Evolutionary conservation across 2,329 filamentous ascomycete species (phyloP), one percentile per base, ranked within the genome.

Genomic region (Paramyrothecium sp.): DNA sequence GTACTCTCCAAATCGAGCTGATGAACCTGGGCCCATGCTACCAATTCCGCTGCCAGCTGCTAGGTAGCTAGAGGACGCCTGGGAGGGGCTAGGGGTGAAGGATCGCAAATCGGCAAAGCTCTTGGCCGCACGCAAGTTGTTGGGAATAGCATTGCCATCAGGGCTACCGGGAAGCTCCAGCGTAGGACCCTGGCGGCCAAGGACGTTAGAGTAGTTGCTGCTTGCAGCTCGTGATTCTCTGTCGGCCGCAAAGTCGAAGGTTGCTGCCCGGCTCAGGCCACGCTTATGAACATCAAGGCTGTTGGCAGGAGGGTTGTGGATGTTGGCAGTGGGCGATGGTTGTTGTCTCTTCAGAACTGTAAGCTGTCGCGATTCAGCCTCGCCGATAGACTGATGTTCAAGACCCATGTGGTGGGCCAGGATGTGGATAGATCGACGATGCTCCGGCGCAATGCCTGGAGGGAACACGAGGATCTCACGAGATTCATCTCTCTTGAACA

Each of bases 81-180:
- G 97, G 3, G 91, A 94, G 7, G 95, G 94, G 65, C 94, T 98
- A 12, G 94, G 94, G 17, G 93, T 97, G 76, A 96, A 97, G 1
- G 93, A 96, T 62, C 94, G 90, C 61, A 99, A 79, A 71, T 99
- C 95, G 38, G 94, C 95, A 71, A 97, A 97, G 53, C 94, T 98
- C 80, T 98, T 98, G 60, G 94, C 95, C 26, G 91, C 91, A 48
- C 95, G 89, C 38, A 99, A 85, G 68, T 94, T 94, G 70, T 91
- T 89, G 51, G 90, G 85, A 33, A 88, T 87, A 26, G 78, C 79
- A 58, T 72, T 75, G 19, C 76, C 78, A 51, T 88, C 86, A 19
- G 85, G 91, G 68, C 91, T 93, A 63, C 91, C 91, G n/a, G 93
- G 87, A 57, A 95, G 87, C 69, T 93, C 90, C 41, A 98, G 80